These are phyloP conservation scores for Eucalyptus pumila DNA, from an alignment of 345 rosid species.

Conservation along the genomic window DNA sequence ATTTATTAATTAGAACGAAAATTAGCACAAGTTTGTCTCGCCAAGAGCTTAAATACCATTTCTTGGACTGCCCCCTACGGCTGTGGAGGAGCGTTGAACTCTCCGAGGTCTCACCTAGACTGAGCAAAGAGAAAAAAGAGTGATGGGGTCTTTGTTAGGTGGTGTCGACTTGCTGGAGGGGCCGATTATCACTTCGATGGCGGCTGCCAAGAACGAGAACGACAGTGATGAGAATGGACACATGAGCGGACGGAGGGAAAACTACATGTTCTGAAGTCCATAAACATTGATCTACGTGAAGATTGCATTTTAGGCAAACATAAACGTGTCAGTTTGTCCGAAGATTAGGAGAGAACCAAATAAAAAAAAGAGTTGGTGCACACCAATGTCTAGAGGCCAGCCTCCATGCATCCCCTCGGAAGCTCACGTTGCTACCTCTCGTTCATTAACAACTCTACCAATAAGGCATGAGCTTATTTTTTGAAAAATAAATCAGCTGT, in stretches of 20 bases:
- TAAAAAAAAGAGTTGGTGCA: background rate
- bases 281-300: background rate
- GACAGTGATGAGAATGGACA: background rate
- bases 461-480: background rate
- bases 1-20: background rate
- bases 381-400: background rate
- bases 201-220: background rate
- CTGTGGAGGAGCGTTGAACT: background rate
- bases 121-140: background rate
- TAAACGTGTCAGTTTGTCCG: background rate
- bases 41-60: background rate
- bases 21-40: background rate
- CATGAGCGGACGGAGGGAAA: background rate
- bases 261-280: background rate
- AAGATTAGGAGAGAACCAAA: background rate
- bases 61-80: background rate
- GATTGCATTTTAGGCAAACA: background rate
- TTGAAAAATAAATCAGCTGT: no score
- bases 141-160: background rate
- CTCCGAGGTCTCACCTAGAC: background rate
- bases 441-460: background rate
- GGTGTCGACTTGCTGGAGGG: background rate
- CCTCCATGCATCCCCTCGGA: background rate
- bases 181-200: background rate
- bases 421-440: background rate